A percentile compares a stretch with the other conserved stretches of the same genome.
phyloP scores from a whole-genome alignment of 228 moss, liverwort and hornwort species.

The Sphagnum fallax region DNA sequence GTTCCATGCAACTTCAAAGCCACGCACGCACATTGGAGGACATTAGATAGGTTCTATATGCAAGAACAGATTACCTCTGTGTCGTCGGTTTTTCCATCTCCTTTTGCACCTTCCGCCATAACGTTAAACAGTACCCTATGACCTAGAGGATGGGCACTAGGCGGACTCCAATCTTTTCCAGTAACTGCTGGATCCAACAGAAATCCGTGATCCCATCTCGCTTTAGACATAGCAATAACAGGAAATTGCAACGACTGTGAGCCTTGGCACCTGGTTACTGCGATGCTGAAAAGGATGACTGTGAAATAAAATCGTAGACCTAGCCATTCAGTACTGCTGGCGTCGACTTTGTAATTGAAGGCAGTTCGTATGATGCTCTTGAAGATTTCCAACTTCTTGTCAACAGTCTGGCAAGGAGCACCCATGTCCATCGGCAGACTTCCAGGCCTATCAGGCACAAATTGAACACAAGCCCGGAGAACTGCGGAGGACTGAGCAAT shows the following conservation, averaged over 20 bases:
- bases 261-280: not conserved
- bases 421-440: no score
- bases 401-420: no score
- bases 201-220: not conserved
- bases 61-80: slow-evolving; percentile 11
- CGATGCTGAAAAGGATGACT: not conserved
- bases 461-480: no score
- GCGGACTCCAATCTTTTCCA: not conserved
- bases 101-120: slow-evolving; percentile 26
- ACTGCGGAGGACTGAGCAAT: no score
- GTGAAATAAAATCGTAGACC: no score
- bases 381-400: no score
- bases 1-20: not conserved
- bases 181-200: not conserved
- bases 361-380: no score
- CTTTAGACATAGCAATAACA: not conserved
- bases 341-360: no score
- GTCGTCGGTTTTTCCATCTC: slow-evolving; percentile 27
- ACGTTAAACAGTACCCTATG: slow-evolving; percentile 18
- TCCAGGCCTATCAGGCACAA: no score
- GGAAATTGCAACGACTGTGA: not conserved
- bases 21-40: not conserved
- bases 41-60: not conserved
- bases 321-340: no score
- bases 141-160: not conserved